Evolutionary conservation across 2,329 filamentous ascomycete species (phyloP), one percentile per base, ranked within the genome.

Genomic region (Fusarium sarcochroum): DNA sequence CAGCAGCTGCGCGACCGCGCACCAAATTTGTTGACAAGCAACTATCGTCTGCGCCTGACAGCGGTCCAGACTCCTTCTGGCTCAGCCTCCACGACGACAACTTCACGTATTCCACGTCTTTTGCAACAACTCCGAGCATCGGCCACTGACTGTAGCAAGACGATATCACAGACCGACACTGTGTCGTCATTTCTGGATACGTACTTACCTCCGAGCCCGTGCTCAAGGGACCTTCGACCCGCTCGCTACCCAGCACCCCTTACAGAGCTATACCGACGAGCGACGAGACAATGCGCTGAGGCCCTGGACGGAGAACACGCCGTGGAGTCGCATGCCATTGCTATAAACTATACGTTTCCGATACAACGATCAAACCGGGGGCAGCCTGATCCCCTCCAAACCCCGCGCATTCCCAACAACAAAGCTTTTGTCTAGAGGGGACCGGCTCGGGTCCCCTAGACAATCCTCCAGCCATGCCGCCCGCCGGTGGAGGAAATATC

Each of bases 401-500:
- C 64, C 68, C 54, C 73, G 73, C 76, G 76, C 74, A 75, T 73
- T 71, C 64, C 66, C 64, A 56, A 65, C 56, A 57, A 64, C 63
- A 62, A 74, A 69, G 56, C 53, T 58, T 56, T 53, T 55, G 58
- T 54, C 70, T 47, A 63, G 55, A 74, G 79, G 78, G 78, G 77
- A 76, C 79, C 78, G 71, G 38, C 59, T 49, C 64, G 65, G 79
- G 78, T 79, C 79, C 79, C 79, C 78, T 71, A 67, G 69, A 69
- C 70, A 60, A 64, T 61, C 58, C 60, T 66, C 70, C 71, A 74
- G 70, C 54, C 75, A 81, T 81, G 80, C 75, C 80, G 71, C 79
- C 84, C 65, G 83, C 87, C 74, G 93, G 93, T 77, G 94, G 92
- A 83, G 94, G 96, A 78, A 99, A 99, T 79, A 99, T 99, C 81